Evolutionary conservation across 1,284 basidiomycete species (phyloP), one percentile per base, ranked within the genome.

Genomic region (Vanrija sp.): DNA sequence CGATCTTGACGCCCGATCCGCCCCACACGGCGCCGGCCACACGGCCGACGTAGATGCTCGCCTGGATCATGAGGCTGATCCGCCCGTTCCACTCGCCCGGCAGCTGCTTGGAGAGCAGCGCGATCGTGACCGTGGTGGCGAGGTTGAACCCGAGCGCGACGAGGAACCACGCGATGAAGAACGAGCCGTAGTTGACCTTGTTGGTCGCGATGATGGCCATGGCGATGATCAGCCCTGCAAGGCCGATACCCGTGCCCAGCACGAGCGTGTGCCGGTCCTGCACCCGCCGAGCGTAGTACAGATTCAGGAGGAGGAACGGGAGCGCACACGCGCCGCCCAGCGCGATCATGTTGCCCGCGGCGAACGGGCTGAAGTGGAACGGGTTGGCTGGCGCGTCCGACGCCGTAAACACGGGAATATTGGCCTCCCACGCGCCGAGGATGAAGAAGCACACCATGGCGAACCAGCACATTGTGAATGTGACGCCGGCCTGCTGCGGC

Each of bases 331-430:
- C 52, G n/a, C 52, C 52, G 19, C 52, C 52, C 8, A 53, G 37
- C 20, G 52, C 52, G 36, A 53, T 53, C 18, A 53, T 14, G 47
- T 53, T 53, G 23, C 52, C 52, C 6, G 52, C 27, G n/a, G 46
- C 42, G n/a, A 53, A 53, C 24, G 52, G 52, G 8, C 47, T 45
- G n/a, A 53, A 53, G 42, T 53, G 41, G 52, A 53, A 53, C 15
- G 52, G 52, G 42, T 53, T 53, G 5, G n/a, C n/a, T 0, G 46
- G 47, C 18, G 47, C 47, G 12, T 36, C 14, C 9, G 42, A 45
- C n/a, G 52, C 31, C 1, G 52, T 53, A 20, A 49, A 53, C 6
- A 53, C 52, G 3, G 52, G 52, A n/a, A 53, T 53, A 37, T 53
- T 53, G 3, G 47, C 18, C 20, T 53, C 52, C 52, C 52, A 53